Conservation (phyloP, 139 green algal genomes). For the Chlorella sorokiniana region DNA sequence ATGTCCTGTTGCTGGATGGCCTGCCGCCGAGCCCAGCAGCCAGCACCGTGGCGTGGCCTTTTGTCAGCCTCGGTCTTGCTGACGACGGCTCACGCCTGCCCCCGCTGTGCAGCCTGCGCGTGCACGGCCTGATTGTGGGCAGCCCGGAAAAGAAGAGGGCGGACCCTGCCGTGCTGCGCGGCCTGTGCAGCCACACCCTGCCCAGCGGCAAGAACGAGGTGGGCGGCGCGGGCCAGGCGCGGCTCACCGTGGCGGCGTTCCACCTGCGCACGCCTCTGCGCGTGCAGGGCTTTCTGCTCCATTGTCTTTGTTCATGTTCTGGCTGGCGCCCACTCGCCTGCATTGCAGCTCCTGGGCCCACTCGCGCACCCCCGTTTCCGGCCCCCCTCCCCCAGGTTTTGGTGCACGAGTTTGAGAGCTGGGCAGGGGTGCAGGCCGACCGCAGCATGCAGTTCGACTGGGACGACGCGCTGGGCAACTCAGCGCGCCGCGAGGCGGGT, state of each 20-base stretch:
- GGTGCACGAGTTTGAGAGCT: conserved; percentile 73
- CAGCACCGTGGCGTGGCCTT: too few relatives aligned
- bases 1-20: too few relatives aligned
- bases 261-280: too few relatives aligned
- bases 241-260: too few relatives aligned
- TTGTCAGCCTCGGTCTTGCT: neutral
- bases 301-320: too few relatives aligned
- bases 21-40: too few relatives aligned
- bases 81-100: neutral
- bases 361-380: too few relatives aligned
- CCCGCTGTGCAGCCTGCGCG: conserved; percentile 55
- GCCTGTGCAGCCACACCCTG: conserved; percentile 76
- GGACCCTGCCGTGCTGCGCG: conserved; percentile 80
- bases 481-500: conserved; percentile 61
- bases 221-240: neutral
- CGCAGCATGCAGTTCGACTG: conserved; percentile 71
- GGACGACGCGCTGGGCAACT: conserved; percentile 74
- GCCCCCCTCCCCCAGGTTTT: too few relatives aligned
- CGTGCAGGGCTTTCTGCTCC: too few relatives aligned
- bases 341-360: too few relatives aligned
- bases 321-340: too few relatives aligned
- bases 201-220: conserved; percentile 71
- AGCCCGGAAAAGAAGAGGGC: conserved; percentile 78
- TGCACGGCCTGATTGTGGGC: conserved; percentile 84
- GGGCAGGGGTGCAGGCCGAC: conserved; percentile 69